These are phyloP conservation scores for Naematelia encephala DNA, from an alignment of 768 basidiomycete genomes.

Conservation along the genomic window DNA sequence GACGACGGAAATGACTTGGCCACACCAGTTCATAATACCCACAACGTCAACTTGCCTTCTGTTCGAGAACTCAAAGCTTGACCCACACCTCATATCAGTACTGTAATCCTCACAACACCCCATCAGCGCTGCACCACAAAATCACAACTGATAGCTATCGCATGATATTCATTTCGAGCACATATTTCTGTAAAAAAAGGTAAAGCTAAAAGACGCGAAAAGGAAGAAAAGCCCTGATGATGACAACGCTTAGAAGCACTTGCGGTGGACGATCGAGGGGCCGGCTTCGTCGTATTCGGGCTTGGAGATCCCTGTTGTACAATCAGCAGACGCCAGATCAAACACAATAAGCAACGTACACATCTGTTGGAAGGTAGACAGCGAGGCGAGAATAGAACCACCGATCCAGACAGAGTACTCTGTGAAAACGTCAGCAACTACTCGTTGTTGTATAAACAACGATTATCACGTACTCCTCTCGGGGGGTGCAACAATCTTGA, in stretches of 20 bases:
- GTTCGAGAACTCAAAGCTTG: no score
- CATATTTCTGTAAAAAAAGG: background rate
- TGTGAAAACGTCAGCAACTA: constrained; percentile 8
- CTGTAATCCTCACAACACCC: no score
- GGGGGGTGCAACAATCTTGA: constrained; percentile 89
- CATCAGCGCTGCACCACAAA: no score
- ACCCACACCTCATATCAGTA: no score
- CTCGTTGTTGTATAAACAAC: background rate
- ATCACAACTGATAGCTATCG: background rate
- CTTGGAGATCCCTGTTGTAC: constrained; percentile 55
- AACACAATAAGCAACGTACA: constrained; percentile 60
- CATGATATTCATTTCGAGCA: background rate
- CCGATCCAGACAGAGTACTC: constrained; percentile 90
- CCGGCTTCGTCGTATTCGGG: constrained; percentile 68
- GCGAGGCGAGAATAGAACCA: constrained; percentile 63
- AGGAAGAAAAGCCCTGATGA: constrained; percentile 4
- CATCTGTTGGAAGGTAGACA: constrained; percentile 93
- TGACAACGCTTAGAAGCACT: constrained; percentile 49
- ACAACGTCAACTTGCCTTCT: no score
- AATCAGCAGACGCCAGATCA: background rate
- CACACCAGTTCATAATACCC: no score
- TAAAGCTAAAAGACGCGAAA: background rate
- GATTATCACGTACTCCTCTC: constrained; percentile 60
- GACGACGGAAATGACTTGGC: no score
- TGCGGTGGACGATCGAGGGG: constrained; percentile 50